phyloP scores from a whole-genome alignment of 2,329 filamentous ascomycete species.

The Phyllosticta capitalensis region DNA sequence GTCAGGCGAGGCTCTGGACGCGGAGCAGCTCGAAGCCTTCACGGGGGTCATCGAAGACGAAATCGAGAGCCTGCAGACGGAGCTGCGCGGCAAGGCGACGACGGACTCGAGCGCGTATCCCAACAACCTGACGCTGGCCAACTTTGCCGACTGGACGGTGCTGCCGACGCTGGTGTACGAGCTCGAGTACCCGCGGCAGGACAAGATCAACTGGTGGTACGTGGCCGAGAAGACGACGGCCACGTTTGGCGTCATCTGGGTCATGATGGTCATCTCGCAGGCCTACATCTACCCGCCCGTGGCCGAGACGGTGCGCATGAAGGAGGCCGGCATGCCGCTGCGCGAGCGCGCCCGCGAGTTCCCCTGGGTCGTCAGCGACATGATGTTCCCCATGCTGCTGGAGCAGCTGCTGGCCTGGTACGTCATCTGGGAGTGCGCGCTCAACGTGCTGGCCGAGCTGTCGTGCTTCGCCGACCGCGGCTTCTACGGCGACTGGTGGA shows the following conservation, averaged over 20 bases:
- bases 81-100: conserved; percentile 55
- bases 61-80: conserved; percentile 53
- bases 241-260: conserved; percentile 61
- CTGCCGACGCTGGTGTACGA: conserved; percentile 73
- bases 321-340: conserved; percentile 54
- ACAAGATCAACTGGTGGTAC: conserved; percentile 63
- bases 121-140: conserved; percentile 53
- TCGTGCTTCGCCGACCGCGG: conserved; percentile 68
- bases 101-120: conserved; percentile 49
- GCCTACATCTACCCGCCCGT: conserved; percentile 70
- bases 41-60: conserved; percentile 57
- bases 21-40: conserved; percentile 54
- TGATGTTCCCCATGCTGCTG: conserved; percentile 70
- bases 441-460: conserved; percentile 68
- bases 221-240: conserved; percentile 62
- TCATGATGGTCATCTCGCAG: conserved; percentile 73
- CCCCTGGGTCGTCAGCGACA: conserved; percentile 64
- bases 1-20: conserved; percentile 49
- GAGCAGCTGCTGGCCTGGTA: conserved; percentile 73
- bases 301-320: conserved; percentile 55
- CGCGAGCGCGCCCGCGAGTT: conserved; percentile 55
- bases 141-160: conserved; percentile 64
- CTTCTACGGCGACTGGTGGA: conserved; percentile 51
- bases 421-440: conserved; percentile 60
- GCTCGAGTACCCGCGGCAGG: conserved; percentile 63